phyloP scores from a whole-genome alignment of 140 eudicot genomes.

The Senecio squalidus region DNA sequence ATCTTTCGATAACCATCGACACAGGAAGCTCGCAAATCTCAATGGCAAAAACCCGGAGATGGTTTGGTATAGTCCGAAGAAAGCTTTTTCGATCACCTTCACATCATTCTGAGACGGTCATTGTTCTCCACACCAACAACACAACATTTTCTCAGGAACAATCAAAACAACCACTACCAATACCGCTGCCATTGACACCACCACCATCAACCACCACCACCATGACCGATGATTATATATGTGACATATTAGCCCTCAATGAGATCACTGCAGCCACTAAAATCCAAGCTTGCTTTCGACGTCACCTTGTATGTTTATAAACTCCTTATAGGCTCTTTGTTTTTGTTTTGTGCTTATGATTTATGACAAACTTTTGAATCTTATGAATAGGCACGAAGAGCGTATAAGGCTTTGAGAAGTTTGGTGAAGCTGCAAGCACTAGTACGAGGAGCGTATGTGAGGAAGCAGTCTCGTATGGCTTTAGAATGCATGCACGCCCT shows the following conservation, averaged over 20 bases:
- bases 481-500: constrained; percentile 77
- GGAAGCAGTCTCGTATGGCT: constrained; percentile 79
- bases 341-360: background rate
- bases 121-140: constrained; percentile 42
- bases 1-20: background rate
- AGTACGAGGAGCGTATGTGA: constrained; percentile 67
- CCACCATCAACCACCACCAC: background rate
- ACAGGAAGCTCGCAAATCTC: background rate
- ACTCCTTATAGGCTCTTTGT: background rate
- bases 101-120: constrained; percentile 26
- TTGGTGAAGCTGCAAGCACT: constrained; percentile 72
- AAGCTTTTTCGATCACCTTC: constrained; percentile 34
- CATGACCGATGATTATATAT: background rate
- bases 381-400: constrained; percentile 52
- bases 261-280: constrained; percentile 47
- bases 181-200: constrained; percentile 1
- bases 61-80: constrained; percentile 33
- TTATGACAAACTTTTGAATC: background rate
- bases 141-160: constrained; percentile 44
- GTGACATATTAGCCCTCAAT: constrained; percentile 1
- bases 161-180: constrained; percentile 16
- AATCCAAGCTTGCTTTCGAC: constrained; percentile 67
- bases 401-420: constrained; percentile 61
- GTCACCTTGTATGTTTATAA: constrained; percentile 50
- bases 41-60: constrained; percentile 35